Conservation (phyloP, 164 flowering plant genomes). For the Cinnamomum chago region DNA sequence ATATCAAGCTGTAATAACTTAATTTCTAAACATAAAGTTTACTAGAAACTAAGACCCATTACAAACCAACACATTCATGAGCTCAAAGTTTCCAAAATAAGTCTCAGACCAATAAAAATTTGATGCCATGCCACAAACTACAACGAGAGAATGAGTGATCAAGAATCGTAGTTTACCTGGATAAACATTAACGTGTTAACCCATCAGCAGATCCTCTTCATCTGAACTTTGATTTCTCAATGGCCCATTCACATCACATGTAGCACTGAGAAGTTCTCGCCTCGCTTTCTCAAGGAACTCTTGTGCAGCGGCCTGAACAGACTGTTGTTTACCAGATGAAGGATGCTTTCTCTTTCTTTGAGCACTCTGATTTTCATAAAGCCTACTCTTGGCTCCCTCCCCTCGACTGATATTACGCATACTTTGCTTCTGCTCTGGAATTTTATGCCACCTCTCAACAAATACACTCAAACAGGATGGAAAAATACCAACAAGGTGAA, state of each 20-base stretch:
- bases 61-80: not conserved
- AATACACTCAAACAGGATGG: not conserved
- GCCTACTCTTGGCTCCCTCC: conserved; percentile 35
- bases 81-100: too few relatives aligned
- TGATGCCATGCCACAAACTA: not conserved
- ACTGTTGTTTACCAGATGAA: conserved; percentile 41
- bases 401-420: conserved; percentile 66
- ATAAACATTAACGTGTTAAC: conserved; percentile 19
- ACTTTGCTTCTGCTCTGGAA: conserved; percentile 69
- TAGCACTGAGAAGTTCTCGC: conserved; percentile 70
- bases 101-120: not conserved
- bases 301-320: conserved; percentile 69
- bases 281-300: conserved; percentile 93
- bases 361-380: conserved; percentile 28
- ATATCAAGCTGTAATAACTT: not conserved
- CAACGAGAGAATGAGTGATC: not conserved
- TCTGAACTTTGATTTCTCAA: conserved; percentile 34
- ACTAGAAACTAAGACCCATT: not conserved
- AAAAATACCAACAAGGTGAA: not conserved
- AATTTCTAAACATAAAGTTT: not conserved
- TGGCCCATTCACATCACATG: conserved; percentile 65
- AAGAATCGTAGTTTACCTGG: not conserved
- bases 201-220: conserved; percentile 31
- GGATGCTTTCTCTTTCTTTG: conserved; percentile 72
- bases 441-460: conserved; percentile 1